Evolutionary conservation across 768 basidiomycete genomes (phyloP), one percentile per base, ranked within the genome.

Genomic region (Dacryopinax primogenitus): DNA sequence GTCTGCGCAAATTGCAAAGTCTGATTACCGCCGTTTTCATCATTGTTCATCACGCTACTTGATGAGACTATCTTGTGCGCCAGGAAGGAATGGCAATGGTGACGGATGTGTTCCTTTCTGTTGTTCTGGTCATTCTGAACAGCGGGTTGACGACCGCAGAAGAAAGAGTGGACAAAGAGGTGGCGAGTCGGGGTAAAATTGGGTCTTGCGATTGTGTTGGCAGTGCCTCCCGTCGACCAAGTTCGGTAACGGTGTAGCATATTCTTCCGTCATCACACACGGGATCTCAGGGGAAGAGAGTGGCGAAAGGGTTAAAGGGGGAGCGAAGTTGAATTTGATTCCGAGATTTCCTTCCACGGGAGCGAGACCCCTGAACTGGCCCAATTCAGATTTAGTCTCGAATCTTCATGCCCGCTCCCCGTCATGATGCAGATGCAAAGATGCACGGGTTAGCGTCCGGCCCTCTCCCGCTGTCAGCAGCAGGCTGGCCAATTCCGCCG

Each of bases 261-360:
- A 58, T 58, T 58, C 51, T 58, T 58, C 51, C 51, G 51, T 58
- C 51, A 58, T 58, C 51, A 30, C 51, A 18, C 51, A n/a, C n/a
- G n/a, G 51, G 51, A 58, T 58, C 51, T 58, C 51, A 58, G 51
- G 32, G 26, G 51, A 30, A 44, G 18, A 23, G 36, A 23, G 41
- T 23, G 23, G 51, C 13, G 51, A 23, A 30, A 3, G 51, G 51
- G 51, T 30, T n/a, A n/a, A n/a, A n/a, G n/a, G n/a, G n/a, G n/a
- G n/a, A n/a, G n/a, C n/a, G n/a, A n/a, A n/a, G n/a, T n/a, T 28
- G 30, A 58, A 30, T 58, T 58, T 58, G 51, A 11, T 58, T 58
- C 51, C 51, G 51, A 4, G 51, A 58, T 58, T 58, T 58, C 51
- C 51, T 58, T 58, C 51, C 51, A 58, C 51, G 51, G 51, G 13